Percentiles rank a stretch among this genome's conserved stretches.
These are phyloP conservation scores for Phytophthora hybrid DNA, from an alignment of 352 stramenopile genomes.

Conservation along the genomic window DNA sequence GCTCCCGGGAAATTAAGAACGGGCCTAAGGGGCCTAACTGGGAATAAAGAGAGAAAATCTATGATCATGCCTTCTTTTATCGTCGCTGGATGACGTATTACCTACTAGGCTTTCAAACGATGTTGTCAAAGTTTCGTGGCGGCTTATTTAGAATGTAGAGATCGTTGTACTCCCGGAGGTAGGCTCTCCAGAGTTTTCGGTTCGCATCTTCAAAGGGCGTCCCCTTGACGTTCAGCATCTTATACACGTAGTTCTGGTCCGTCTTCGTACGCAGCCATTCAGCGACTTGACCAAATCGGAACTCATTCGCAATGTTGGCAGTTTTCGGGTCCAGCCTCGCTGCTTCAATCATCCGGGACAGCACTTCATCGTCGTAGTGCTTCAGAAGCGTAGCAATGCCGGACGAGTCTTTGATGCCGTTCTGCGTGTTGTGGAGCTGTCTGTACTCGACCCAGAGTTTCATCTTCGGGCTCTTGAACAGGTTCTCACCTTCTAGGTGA, in stretches of 20 bases:
- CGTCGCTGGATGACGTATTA: too few species aligned
- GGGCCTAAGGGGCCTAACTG: too few species aligned
- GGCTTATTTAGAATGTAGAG: not conserved
- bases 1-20: too few species aligned
- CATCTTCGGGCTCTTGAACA: slow-evolving; percentile 8
- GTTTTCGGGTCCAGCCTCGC: not conserved
- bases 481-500: not conserved
- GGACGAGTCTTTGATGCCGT: not conserved
- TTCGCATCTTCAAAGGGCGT: slow-evolving; percentile 1
- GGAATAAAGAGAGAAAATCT: too few species aligned
- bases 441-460: not conserved
- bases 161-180: not conserved
- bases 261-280: not conserved
- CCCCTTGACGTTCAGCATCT: not conserved
- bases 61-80: too few species aligned
- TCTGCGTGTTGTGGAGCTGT: not conserved
- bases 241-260: not conserved
- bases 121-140: not conserved
- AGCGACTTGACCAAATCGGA: not conserved
- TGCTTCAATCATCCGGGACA: not conserved
- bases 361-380: not conserved
- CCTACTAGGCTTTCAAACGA: not conserved
- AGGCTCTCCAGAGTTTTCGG: not conserved
- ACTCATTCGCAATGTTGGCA: not conserved
- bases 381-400: not conserved